Base-by-base conservation (phyloP, 83 land plant genomes). In the Picea abies region DNA sequence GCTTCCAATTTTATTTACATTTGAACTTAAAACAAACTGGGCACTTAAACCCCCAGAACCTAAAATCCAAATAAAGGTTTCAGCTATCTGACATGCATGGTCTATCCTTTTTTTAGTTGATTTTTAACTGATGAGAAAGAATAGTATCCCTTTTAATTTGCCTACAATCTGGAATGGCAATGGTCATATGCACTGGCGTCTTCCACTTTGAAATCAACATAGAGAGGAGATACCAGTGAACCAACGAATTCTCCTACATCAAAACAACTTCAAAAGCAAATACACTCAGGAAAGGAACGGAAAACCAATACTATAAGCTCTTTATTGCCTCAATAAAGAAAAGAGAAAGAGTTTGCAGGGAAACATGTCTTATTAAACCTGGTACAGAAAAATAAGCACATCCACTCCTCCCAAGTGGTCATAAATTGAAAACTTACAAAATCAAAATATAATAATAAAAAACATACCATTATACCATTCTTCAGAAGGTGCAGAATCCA, bases 101-200 rank as follows among this genome's bases (percentile, higher is more conserved):
- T 52, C 11, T 49, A 49, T 49, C 56, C 56, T 22, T 49, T 4
- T 65, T 49, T 72, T 17, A 72, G 56, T 39, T 41, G 19, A 10
- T 49, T 10, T 47, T 47, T 49, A 49, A 49, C 56, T 23, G 32
- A 26, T 49, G 47, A 4, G 52, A 49, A 23, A 75, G 3, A 41
- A 44, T 49, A 47, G 14, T 49, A 17, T 25, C 15, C 60, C 4
- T 11, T 9, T 76, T 52, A 22, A 47, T n/a, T 76, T 1, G 26
- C 26, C 78, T 60, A 76, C 14, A 1, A 23, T 49, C 60, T 76
- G 5, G 29, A 8, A 23, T 16, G 14, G 17, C 3, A 10, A 32
- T 23, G 35, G 78, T 11, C 60, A 76, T 23, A 23, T 22, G 78
- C 60, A 76, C 60, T 47, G 78, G 78, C 60, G 32, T 76, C 78